Evolutionary conservation across 371 early-diverging fungal genomes (phyloP).

Genomic region (Actinomortierella wolfii): DNA sequence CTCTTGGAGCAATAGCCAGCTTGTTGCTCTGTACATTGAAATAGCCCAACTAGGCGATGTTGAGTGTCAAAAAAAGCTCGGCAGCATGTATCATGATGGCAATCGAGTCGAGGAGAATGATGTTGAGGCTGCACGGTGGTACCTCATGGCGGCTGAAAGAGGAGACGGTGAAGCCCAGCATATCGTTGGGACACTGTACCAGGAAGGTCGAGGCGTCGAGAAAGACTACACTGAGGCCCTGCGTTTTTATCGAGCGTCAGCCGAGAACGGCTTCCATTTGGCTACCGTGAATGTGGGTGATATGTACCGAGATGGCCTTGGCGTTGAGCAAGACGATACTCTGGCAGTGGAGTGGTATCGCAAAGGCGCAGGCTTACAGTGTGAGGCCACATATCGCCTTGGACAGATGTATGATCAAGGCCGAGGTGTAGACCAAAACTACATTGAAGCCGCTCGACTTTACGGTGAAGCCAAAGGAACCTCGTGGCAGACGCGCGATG

Average conservation of each 20-base stretch:
- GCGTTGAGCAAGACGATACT: constrained; percentile 52
- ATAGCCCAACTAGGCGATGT: constrained; percentile 46
- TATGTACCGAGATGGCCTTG: constrained; percentile 75
- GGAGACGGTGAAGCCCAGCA: constrained; percentile 64
- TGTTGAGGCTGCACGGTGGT: constrained; percentile 63
- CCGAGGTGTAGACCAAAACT: constrained; percentile 69
- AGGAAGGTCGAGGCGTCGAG: constrained; percentile 77
- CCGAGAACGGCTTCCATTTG: constrained; percentile 42
- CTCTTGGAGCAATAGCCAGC: too few relatives aligned
- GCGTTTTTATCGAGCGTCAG: constrained; percentile 55
- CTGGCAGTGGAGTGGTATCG: constrained; percentile 63
- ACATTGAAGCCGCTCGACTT: constrained; percentile 66
- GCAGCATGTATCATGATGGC: constrained; percentile 82
- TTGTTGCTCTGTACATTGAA: too few relatives aligned
- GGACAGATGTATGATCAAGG: constrained; percentile 85
- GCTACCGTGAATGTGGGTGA: constrained; percentile 49
- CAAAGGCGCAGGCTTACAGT: constrained; percentile 73
- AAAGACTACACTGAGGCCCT: constrained; percentile 76
- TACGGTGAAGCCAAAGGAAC: constrained; percentile 67
- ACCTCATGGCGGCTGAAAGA: constrained; percentile 58
- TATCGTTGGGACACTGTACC: constrained; percentile 71
- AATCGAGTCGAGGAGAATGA: constrained; percentile 61
- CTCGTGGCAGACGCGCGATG: constrained; percentile 77
- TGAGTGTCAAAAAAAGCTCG: constrained; percentile 58
- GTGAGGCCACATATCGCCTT: constrained; percentile 76